Evolutionary conservation across 495 filamentous ascomycete species (phyloP).

Genomic region (Hypoxylon fragiforme): DNA sequence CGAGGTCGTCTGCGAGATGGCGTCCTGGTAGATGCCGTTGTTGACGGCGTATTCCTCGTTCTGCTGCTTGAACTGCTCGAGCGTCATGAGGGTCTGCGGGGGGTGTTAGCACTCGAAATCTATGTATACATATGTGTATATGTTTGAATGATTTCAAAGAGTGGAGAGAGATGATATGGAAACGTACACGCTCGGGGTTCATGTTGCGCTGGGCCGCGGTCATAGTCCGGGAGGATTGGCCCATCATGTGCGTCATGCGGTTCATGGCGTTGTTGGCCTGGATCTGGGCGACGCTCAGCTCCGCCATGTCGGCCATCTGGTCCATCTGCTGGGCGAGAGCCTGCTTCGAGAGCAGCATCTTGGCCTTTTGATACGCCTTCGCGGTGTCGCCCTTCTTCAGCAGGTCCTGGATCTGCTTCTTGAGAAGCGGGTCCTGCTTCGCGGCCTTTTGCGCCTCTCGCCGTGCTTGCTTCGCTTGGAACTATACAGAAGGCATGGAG

Average conservation of each 20-base stretch:
- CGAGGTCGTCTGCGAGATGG: constrained; percentile 72
- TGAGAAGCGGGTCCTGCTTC: constrained; percentile 79
- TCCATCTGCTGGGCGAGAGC: constrained; percentile 58
- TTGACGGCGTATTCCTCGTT: constrained; percentile 84
- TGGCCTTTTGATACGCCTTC: constrained; percentile 82
- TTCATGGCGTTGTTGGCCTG: constrained; percentile 60
- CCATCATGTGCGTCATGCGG: constrained; percentile 58
- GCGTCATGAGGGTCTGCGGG: constrained; percentile 53
- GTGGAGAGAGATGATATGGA: neutral
- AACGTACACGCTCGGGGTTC: constrained; percentile 67
- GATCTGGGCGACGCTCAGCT: constrained; percentile 55
- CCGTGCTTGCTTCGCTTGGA: constrained; percentile 82
- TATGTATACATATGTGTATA: constrained; percentile 43
- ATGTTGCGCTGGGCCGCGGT: constrained; percentile 72
- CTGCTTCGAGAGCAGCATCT: constrained; percentile 57
- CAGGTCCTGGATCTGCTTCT: constrained; percentile 81
- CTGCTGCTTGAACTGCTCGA: constrained; percentile 81
- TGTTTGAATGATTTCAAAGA: constrained; percentile 43
- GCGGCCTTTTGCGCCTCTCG: constrained; percentile 78
- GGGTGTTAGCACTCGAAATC: constrained; percentile 2
- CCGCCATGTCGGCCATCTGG: constrained; percentile 58
- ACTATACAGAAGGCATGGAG: constrained; percentile 54
- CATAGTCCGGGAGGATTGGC: constrained; percentile 53
- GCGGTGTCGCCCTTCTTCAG: constrained; percentile 72
- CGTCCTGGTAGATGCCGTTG: constrained; percentile 82